phyloP scores from a whole-genome alignment of 805 yeast genomes.

The Blastobotrys attinorum region DNA sequence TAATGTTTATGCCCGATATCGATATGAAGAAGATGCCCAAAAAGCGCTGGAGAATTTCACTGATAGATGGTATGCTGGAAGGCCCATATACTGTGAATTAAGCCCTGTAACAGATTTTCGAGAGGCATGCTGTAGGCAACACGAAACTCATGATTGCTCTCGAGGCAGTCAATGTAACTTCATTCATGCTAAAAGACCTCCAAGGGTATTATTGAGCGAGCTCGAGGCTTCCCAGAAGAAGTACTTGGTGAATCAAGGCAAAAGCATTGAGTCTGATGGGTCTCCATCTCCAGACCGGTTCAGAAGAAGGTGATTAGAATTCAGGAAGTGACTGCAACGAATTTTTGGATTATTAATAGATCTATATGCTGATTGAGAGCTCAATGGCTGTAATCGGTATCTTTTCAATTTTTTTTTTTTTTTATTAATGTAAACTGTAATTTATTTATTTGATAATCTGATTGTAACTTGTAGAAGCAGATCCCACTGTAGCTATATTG shows the following conservation, averaged over 20 bases:
- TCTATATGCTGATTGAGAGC: no score
- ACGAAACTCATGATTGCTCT: conserved; percentile 55
- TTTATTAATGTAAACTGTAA: not conserved
- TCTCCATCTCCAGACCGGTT: conserved; percentile 1
- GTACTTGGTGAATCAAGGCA: conserved; percentile 6
- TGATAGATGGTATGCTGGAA: conserved; percentile 70
- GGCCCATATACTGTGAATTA: conserved; percentile 74
- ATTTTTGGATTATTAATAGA: no score
- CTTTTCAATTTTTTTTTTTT: not conserved
- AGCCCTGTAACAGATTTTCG: conserved; percentile 64
- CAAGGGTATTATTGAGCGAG: conserved; percentile 34
- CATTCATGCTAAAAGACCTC: conserved; percentile 65
- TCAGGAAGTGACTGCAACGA: not conserved
- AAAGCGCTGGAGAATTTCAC: conserved; percentile 56
- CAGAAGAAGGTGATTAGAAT: conserved; percentile 3
- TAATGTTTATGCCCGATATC: conserved; percentile 68
- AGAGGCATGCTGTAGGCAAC: conserved; percentile 71
- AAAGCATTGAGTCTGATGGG: not conserved
- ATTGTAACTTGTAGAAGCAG: no score
- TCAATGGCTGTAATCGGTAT: no score
- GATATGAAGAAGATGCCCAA: conserved; percentile 47
- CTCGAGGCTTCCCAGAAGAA: conserved; percentile 36
- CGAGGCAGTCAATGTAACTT: conserved; percentile 83
- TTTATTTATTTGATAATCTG: no score
- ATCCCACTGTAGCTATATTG: no score